Evolutionary conservation across 257 asterid species (phyloP), one percentile per base, ranked within the genome.

Genomic region (Penstemon eatonii): DNA sequence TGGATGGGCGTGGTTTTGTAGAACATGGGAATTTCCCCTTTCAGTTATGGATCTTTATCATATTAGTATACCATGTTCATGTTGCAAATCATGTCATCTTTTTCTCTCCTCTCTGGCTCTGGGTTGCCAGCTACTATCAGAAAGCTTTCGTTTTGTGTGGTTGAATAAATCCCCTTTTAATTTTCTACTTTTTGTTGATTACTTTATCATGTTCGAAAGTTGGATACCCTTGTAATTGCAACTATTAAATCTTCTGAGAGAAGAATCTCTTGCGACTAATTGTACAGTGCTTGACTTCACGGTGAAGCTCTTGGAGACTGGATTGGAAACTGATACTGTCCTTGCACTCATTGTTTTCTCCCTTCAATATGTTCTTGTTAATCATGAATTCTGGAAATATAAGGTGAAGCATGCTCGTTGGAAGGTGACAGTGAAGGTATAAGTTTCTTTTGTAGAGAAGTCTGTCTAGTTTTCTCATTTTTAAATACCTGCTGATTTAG

Each of bases 401-500:
- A 88, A 75, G 85, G 82, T 78, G 79, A 93, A 85, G 83, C 86
- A 82, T 80, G 81, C 92, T 76, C 96, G 96, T 53, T 93, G 97
- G 97, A 85, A 82, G 78, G 96, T 93, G 79, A 84, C 96, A 33
- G 75, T 79, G 56, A 90, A 93, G 99, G 98, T 93, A 90, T 47
- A 46, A 12, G 61, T 58, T 71, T 58, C 66, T 57, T 47, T 46
- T 47, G 12, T 65, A 56, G 18, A n/a, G 15, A 51, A 13, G 4
- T 51, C 54, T 68, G 65, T 59, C 74, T 57, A 65, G 49, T 63
- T 71, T 68, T 47, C 59, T 63, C 37, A 7, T 12, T 43, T 18
- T 36, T 43, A 4, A 62, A 62, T 15, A 58, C 19, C 3, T 15
- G 6, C 54, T 10, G 11, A 5, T 6, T 49, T 49, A 49, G 8